Evolutionary conservation across 1,139 yeast species (phyloP).

Genomic region (Saccharomyces hybrid): DNA sequence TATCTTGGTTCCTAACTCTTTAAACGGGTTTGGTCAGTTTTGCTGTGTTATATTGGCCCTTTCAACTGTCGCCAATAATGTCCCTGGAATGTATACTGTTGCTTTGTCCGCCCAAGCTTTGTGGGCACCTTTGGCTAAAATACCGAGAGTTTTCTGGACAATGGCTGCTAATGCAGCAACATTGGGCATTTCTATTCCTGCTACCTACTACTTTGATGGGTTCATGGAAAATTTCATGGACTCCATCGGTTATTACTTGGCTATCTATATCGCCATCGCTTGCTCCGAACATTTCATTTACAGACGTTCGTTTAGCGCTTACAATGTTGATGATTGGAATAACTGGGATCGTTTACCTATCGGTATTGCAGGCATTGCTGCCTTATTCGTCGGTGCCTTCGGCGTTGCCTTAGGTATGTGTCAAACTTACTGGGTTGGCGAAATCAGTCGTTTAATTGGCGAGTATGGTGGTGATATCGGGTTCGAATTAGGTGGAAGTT

Average conservation of each 20-base stretch:
- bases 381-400: too few species aligned
- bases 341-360: too few species aligned
- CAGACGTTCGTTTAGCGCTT: too few species aligned
- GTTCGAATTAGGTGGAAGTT: too few species aligned
- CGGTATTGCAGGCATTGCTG: too few species aligned
- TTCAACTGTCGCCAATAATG: conserved; percentile 80
- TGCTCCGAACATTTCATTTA: too few species aligned
- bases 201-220: conserved; percentile 58
- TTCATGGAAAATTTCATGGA: conserved; percentile 84
- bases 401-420: too few species aligned
- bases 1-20: conserved; percentile 66
- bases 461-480: too few species aligned
- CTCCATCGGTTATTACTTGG: conserved; percentile 66
- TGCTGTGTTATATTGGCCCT: conserved; percentile 75
- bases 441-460: too few species aligned
- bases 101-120: conserved; percentile 77
- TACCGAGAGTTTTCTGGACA: conserved; percentile 82
- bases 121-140: conserved; percentile 58
- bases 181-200: conserved; percentile 82
- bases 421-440: too few species aligned
- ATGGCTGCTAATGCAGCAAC: conserved; percentile 63
- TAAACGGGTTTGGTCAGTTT: conserved; percentile 83
- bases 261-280: too few species aligned
- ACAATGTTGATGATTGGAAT: too few species aligned
- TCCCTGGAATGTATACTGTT: conserved; percentile 87